These are phyloP conservation scores for Termitomyces sp. DNA, from an alignment of 768 basidiomycete genomes.

Conservation along the genomic window DNA sequence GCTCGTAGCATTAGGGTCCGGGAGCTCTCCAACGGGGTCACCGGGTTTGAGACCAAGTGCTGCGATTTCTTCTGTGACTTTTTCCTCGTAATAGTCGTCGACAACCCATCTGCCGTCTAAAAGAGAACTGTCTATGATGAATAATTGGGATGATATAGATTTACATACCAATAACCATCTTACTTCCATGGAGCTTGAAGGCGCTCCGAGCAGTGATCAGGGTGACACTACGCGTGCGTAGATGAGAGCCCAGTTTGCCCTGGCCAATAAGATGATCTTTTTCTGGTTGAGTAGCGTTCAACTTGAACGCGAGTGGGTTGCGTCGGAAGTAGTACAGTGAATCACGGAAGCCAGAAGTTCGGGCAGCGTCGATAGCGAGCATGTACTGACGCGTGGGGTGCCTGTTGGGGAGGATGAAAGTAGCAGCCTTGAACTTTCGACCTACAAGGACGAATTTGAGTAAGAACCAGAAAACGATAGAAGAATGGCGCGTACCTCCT, in stretches of 20 bases:
- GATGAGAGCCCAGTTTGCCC: constrained; percentile 84
- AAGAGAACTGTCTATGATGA: background rate
- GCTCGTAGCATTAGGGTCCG: constrained; percentile 61
- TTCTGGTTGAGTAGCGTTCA: constrained; percentile 85
- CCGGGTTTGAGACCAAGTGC: constrained; percentile 82
- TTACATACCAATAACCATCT: constrained; percentile 76
- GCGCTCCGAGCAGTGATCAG: constrained; percentile 90
- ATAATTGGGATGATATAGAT: background rate
- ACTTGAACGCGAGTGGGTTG: constrained; percentile 86
- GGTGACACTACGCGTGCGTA: constrained; percentile 90
- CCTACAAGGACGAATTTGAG: constrained; percentile 39
- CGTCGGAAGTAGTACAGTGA: constrained; percentile 98
- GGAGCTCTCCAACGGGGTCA: constrained; percentile 78
- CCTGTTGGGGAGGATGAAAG: constrained; percentile 83
- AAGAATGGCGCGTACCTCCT: constrained; percentile 55
- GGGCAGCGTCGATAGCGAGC: constrained; percentile 96
- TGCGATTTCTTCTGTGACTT: constrained; percentile 69
- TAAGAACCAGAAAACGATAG: background rate
- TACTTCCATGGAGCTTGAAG: constrained; percentile 91
- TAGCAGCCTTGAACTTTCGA: constrained; percentile 83
- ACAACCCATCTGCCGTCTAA: constrained; percentile 88
- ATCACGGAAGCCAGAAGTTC: constrained; percentile 93
- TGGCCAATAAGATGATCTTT: constrained; percentile 89
- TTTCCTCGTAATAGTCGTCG: constrained; percentile 96
- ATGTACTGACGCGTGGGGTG: constrained; percentile 86